These are phyloP conservation scores for Pyronema omphalodes DNA, from an alignment of 495 filamentous ascomycete species.

Conservation along the genomic window DNA sequence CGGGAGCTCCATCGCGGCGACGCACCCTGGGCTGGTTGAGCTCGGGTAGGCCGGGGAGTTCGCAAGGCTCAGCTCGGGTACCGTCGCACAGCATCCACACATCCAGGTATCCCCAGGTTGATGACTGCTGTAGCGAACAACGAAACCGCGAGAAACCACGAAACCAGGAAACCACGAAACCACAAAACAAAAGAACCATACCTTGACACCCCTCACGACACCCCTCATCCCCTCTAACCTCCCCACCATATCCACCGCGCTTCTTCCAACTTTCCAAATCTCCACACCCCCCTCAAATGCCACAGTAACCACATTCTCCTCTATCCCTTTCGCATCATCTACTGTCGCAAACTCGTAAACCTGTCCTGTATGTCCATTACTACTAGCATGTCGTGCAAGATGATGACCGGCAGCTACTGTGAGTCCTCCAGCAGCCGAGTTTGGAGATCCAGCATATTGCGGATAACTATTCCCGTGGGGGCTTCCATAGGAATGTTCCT, in stretches of 20 bases:
- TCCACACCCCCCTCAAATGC: slow-evolving; percentile 24
- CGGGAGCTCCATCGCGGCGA: too few species aligned
- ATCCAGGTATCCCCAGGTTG: too few species aligned
- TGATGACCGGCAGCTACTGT: too few species aligned
- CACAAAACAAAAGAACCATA: slow-evolving; percentile 1
- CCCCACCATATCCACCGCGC: slow-evolving; percentile 19
- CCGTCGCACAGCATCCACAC: too few species aligned
- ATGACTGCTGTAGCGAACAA: too few species aligned
- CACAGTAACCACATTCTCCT: slow-evolving; percentile 22
- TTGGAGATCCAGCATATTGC: background rate
- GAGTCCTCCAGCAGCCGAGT: background rate
- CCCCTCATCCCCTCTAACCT: slow-evolving; percentile 21
- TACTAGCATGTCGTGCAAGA: too few species aligned
- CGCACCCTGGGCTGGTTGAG: too few species aligned
- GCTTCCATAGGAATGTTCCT: slow-evolving; percentile 15
- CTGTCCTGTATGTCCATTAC: background rate
- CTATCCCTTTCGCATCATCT: slow-evolving; percentile 14
- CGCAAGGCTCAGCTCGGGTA: too few species aligned
- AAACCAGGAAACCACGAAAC: too few species aligned
- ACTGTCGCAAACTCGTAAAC: slow-evolving; percentile 23
- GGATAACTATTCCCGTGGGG: too few species aligned
- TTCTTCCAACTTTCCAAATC: slow-evolving; percentile 21
- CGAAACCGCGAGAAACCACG: too few species aligned
- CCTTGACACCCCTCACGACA: slow-evolving; percentile 23
- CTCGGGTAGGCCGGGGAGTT: too few species aligned